Evolutionary conservation across 495 filamentous ascomycete species (phyloP), one percentile per base, ranked within the genome.

Genomic region (Acidomyces sp.): DNA sequence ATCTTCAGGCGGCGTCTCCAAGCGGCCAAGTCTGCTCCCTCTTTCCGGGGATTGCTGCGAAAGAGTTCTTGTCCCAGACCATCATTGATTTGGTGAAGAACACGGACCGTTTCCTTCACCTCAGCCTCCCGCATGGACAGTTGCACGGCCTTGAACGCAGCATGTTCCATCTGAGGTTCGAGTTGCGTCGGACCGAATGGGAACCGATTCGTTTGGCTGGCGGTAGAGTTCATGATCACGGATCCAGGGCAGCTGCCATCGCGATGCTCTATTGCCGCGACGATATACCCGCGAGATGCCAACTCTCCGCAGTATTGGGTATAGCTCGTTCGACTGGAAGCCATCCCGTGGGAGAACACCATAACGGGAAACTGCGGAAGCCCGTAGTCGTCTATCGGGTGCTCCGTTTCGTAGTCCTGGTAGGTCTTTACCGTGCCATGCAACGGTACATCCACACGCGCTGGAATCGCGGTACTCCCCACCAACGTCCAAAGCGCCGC

Each of bases 261-360:
- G 34, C 70, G 48, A 41, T 74, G 70, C 52, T 74, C 69, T 6
- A 74, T 49, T 32, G 67, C 59, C 17, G 60, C 69, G 3, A 72
- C 66, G 5, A 74, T 52, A 26, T 62, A 66, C 1, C 70, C 70
- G 3, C 68, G 60, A 11, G 64, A 64, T 13, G 69, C 70, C 1
- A 74, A 57, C 45, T 72, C 69, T 33, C 67, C 69, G 16, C 65
- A 63, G 41, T 62, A 72, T 36, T 71, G 62, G 13, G 67, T 65
- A 49, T 74, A 74, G 37, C 65, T 61, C 11, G 66, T 71, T 21
- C 64, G 54, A 19, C 62, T 64, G 2, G 62, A 63, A 4, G 64
- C 68, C 47, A 67, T 70, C 25, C 69, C 70, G 40, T 72, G 70
- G 2, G 64, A 69, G 48, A 74, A 72, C 27, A 74, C 56, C 18